These are phyloP conservation scores for Astrothelium macrocarpum DNA, from an alignment of 495 filamentous ascomycete species.

Conservation along the genomic window DNA sequence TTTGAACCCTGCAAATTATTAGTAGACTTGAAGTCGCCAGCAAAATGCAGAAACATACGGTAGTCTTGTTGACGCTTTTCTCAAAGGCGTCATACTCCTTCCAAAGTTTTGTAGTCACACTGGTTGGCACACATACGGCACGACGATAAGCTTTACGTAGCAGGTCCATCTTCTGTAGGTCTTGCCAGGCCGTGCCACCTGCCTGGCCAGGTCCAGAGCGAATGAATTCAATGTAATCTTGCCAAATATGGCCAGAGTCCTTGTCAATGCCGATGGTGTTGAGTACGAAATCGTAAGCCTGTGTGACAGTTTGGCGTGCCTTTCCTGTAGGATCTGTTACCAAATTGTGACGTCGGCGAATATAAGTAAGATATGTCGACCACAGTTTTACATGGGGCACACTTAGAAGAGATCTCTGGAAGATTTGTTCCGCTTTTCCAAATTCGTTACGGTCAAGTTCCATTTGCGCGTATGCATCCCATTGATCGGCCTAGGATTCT, in stretches of 20 bases:
- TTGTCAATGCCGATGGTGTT: conserved; percentile 82
- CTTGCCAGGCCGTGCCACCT: conserved; percentile 84
- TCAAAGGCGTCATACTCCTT: conserved; percentile 97
- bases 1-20: conserved; percentile 62
- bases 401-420: conserved; percentile 59
- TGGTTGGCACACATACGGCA: conserved; percentile 73
- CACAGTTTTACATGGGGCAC: conserved; percentile 77
- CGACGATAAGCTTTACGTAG: conserved; percentile 84
- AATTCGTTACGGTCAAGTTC: conserved; percentile 77
- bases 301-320: conserved; percentile 63
- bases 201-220: conserved; percentile 72
- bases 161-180: conserved; percentile 93
- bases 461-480: conserved; percentile 77
- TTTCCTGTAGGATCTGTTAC: conserved; percentile 66
- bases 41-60: conserved; percentile 40
- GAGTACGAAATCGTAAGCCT: conserved; percentile 86
- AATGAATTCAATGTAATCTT: conserved; percentile 85
- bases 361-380: conserved; percentile 89
- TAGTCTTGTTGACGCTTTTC: conserved; percentile 80
- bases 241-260: conserved; percentile 84
- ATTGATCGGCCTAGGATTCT: conserved; percentile 65
- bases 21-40: neutral
- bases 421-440: conserved; percentile 66
- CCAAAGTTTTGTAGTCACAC: conserved; percentile 73
- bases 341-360: conserved; percentile 81